Evolutionary conservation across 179 eudicot species (phyloP).

Genomic region (Drosera spatulata): DNA sequence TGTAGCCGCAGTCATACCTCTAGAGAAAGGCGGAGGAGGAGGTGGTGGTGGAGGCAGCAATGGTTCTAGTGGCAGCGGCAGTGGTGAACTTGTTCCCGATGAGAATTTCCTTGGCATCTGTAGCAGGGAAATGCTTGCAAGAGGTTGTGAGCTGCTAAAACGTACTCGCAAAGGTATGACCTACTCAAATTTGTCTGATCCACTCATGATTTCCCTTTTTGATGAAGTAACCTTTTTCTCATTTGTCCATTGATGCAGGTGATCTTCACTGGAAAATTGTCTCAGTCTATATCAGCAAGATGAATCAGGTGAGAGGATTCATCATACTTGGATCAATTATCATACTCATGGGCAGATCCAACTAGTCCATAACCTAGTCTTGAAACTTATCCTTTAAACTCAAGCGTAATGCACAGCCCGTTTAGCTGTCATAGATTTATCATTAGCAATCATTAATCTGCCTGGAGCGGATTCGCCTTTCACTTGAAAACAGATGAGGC

Average conservation of each 20-base stretch:
- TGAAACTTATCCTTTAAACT: too few relatives aligned
- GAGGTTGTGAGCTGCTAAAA: conserved; percentile 81
- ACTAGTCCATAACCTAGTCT: too few relatives aligned
- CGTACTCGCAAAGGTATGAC: conserved; percentile 69
- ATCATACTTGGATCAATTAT: neutral
- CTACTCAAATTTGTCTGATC: neutral
- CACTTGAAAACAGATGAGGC: neutral
- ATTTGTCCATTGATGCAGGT: conserved; percentile 22
- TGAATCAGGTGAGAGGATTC: conserved; percentile 48
- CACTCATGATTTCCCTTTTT: neutral
- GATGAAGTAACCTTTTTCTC: neutral
- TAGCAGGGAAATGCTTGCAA: conserved; percentile 60
- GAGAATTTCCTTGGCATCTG: conserved; percentile 88
- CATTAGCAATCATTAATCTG: neutral
- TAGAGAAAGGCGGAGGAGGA: conserved; percentile 42
- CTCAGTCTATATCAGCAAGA: conserved; percentile 67
- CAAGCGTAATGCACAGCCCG: neutral
- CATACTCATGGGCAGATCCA: too few relatives aligned
- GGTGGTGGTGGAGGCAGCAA: conserved; percentile 13
- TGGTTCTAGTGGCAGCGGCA: conserved; percentile 66
- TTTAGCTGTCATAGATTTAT: too few relatives aligned
- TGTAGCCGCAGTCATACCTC: conserved; percentile 54
- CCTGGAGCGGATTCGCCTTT: neutral
- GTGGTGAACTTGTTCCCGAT: conserved; percentile 73
- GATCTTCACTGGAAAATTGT: conserved; percentile 95